Conservation (phyloP, 352 stramenopile genomes). For the Phytophthora rubi region DNA sequence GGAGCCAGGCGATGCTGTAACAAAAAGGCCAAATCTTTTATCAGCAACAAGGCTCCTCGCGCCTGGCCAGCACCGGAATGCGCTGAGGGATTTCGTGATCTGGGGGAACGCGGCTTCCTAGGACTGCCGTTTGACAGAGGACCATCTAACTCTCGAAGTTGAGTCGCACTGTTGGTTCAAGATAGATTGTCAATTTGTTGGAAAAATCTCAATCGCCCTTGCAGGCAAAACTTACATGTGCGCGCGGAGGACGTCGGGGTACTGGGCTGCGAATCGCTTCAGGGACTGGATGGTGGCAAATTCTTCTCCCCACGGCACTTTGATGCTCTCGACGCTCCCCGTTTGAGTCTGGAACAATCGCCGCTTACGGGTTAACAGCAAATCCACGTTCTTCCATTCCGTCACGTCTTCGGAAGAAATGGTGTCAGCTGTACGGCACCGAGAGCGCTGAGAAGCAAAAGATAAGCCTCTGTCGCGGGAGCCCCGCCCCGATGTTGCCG, state of each 20-base stretch:
- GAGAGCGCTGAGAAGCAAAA: constrained; percentile 8
- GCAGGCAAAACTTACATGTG: constrained; percentile 50
- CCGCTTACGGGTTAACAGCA: constrained; percentile 61
- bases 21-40: constrained; percentile 71
- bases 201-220: background rate
- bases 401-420: constrained; percentile 52
- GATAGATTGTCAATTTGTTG: background rate
- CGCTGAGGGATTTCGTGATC: constrained; percentile 4
- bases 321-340: constrained; percentile 47
- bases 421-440: constrained; percentile 14
- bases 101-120: constrained; percentile 10
- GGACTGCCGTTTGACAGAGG: constrained; percentile 29
- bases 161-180: constrained; percentile 23
- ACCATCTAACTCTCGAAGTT: constrained; percentile 34
- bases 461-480: constrained; percentile 4
- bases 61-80: constrained; percentile 15
- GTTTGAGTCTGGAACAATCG: constrained; percentile 46
- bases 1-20: constrained; percentile 50
- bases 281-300: constrained; percentile 70
- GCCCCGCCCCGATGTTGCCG: background rate
- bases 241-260: constrained; percentile 56
- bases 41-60: constrained; percentile 49
- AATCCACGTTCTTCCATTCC: constrained; percentile 67
- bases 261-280: constrained; percentile 61
- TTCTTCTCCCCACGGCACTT: constrained; percentile 65